Base-by-base conservation (phyloP, 371 early-diverging fungal genomes). In the Entomophthora muscae region DNA sequence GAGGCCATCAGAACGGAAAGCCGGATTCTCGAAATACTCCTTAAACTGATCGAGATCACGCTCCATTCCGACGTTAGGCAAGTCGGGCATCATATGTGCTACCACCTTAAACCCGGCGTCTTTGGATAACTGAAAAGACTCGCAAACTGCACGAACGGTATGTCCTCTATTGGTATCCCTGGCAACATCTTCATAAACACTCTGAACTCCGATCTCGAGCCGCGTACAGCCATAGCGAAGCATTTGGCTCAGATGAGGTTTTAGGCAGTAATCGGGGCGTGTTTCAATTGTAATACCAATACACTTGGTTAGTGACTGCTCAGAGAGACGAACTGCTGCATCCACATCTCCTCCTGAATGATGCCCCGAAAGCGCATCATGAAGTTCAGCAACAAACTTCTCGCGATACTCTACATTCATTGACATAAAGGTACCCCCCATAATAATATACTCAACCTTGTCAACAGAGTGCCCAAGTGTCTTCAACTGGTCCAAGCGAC, bases 351-450 rank as follows among this genome's bases (percentile, higher is more conserved):
- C 83, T 2, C 22, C 22, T 66, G 88, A 83, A 21, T 89, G 83
- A 70, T 95, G 88, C 22, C 99, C 98, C 7, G 95, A 91, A 0
- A 98, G 83, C 3, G 99, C 93, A 72, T 99, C 98, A 72, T 99
- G 99, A 56, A 99, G 79, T 67, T 93, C 93, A 54, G 84, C 78
- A 66, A 99, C 97, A 76, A 99, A 99, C 90, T 93, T 89, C 72
- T 93, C 86, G 67, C 95, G 79, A 74, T 99, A 99, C 28, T 91
- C 89, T 72, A 97, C 95, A 1, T 88, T 70, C 64, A 99, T 76
- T 0, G 93, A 91, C 99, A 99, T 98, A 72, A 99, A 99, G 0
- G 99, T 99, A 58, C 99, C 99, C 55, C 99, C 99, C 99, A 99
- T 99, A 42, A 99, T 76, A 67, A 99, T 98, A 69, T 93, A 98